These are phyloP conservation scores for Hypoxylon trugodes DNA, from an alignment of 495 filamentous ascomycete genomes.

Conservation along the genomic window DNA sequence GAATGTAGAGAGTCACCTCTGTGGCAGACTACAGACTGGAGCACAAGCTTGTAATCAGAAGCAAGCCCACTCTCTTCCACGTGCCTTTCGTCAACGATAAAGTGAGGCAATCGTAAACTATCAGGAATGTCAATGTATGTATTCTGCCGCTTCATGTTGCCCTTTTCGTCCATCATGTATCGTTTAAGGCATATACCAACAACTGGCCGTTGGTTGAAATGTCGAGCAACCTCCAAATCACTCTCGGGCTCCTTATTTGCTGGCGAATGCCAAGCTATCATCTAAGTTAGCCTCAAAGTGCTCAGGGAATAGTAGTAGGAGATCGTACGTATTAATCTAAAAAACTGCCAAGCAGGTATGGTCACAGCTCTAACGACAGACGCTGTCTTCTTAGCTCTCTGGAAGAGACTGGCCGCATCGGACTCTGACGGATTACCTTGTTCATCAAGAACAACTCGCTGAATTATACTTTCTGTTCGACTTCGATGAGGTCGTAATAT, in stretches of 20 bases:
- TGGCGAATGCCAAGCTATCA: conserved; percentile 74
- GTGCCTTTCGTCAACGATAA: conserved; percentile 76
- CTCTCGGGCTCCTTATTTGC: conserved; percentile 51
- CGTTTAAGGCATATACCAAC: conserved; percentile 92
- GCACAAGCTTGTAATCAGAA: conserved; percentile 78
- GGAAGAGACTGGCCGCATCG: conserved; percentile 49
- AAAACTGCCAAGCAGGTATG: conserved; percentile 99
- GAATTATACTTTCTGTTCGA: conserved; percentile 60
- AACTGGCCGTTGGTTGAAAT: conserved; percentile 72
- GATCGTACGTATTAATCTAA: conserved; percentile 80
- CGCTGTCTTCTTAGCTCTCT: conserved; percentile 52
- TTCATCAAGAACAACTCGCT: conserved; percentile 55
- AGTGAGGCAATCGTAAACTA: conserved; percentile 86
- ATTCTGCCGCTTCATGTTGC: conserved; percentile 71
- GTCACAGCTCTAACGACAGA: conserved; percentile 81
- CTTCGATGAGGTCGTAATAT: conserved; percentile 41
- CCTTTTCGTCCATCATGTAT: conserved; percentile 78
- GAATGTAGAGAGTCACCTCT: conserved; percentile 87
- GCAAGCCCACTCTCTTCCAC: conserved; percentile 66
- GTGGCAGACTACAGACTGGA: conserved; percentile 92
- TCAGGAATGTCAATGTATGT: conserved; percentile 92
- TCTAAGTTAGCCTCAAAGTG: conserved; percentile 62
- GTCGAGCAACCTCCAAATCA: conserved; percentile 57
- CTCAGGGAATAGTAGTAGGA: neutral
- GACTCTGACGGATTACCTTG: conserved; percentile 44